Base-by-base conservation (phyloP, 2,329 filamentous ascomycete species). In the Aaosphaeria pasadenensis region DNA sequence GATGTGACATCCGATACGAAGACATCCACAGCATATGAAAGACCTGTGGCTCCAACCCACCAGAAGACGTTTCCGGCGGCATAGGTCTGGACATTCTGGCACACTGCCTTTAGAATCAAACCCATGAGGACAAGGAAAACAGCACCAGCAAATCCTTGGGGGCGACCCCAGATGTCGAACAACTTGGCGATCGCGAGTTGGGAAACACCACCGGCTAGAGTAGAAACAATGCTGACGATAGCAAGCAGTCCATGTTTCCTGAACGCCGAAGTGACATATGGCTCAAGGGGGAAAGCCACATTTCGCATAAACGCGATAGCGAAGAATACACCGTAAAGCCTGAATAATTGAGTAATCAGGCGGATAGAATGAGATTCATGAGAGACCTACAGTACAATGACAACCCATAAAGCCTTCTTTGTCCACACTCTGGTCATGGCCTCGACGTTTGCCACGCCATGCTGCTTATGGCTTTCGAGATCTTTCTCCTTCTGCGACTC, bases 1-100 rank as follows among this genome's bases (percentile, higher is more conserved):
- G 82, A 59, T 82, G 82, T 83, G 36, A 83, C 73, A 55, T 86
- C 84, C 45, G 76, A 82, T 30, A 85, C 72, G 50, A 86, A 76
- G 56, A 86, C 80, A 63, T 86, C 82, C 31, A 85, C 73, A 5
- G 86, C 72, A 13, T 86, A 70, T 31, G 82, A 72, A 42, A 85
- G 74, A 56, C 77, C 76, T 17, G 83, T 85, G 59, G 83, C 85
- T 40, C 83, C 83, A 39, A 86, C 74, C 5, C 54, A 82, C 63
- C 84, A 85, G 36, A 85, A 36, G 24, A 43, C 41, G 2, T 30
- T 7, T 11, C 24, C 28, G 7, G 24, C 28, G 31, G 30, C 11
- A 24, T 30, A 30, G 9, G 41, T 32, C 30, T 30, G 28, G 24
- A 32, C 11, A 30, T 32, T 30, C 11, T 30, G 73, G 62, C 78